Evolutionary conservation across 352 stramenopile genomes (phyloP), one percentile per base, ranked within the genome.

Genomic region (Stephanocyclus meneghinianus): DNA sequence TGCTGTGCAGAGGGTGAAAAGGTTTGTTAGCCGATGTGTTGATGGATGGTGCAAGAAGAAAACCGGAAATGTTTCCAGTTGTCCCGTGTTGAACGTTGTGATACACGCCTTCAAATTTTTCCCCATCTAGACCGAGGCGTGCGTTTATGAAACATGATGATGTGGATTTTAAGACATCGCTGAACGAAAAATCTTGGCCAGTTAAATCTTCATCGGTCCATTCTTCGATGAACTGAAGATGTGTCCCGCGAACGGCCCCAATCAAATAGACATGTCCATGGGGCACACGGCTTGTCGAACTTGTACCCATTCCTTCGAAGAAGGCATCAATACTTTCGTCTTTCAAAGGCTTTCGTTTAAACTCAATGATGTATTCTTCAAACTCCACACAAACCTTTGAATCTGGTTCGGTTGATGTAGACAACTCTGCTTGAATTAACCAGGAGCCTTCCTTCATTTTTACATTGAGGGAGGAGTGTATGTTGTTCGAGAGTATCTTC

Each of bases 51-150:
- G 68, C 15, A 65, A 78, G 53, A 57, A 81, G 59, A 73, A 51
- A 18, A 57, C 81, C 82, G 64, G 70, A 72, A 40, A 88, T 71
- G 21, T 75, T 65, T 15, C 88, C 87, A 57, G 63, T 60, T 13
- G 82, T 86, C 26, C 78, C 76, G 74, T 88, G 85, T 57, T 91
- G 56, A 7, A 90, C 75, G 70, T 92, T 87, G 13, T 83, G 64
- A 53, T 87, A 90, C 32, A 73, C 74, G 13, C 89, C 89, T 83
- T 94, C 87, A 63, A 94, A 93, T 65, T 87, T 92, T n/a, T 65
- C 81, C 9, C 87, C 82, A 81, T 91, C 86, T 26, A 92, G 60
- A 66, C 73, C 87, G 16, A 92, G 62, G 50, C 86, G 85, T 63
- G 80, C 89, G 74, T 81, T 78, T 42, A 94, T 81, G 21, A 94